A percentile compares a stretch with the other conserved stretches of the same genome.
Evolutionary conservation across 2,329 filamentous ascomycete species (phyloP).

Genomic region (Diaporthe eres): DNA sequence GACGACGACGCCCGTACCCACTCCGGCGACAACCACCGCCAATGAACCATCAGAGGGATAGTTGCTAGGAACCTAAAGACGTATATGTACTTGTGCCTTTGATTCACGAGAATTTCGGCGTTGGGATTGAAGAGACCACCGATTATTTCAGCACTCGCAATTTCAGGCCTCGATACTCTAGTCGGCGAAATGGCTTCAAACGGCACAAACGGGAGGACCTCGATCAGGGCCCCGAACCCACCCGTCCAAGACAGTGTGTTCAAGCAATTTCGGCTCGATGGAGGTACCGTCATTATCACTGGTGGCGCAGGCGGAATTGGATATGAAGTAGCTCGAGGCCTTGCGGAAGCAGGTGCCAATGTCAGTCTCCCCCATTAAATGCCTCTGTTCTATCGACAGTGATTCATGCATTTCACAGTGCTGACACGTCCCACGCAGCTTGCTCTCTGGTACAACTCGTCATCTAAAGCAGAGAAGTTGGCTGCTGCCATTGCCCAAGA

Average conservation of each 20-base stretch:
- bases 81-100: slow-evolving; percentile 3
- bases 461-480: slow-evolving; percentile 40
- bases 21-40: background rate
- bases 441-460: slow-evolving; percentile 45
- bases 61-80: background rate
- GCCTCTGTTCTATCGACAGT: background rate
- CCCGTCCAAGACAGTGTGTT: slow-evolving; percentile 42
- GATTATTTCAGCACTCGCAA: background rate
- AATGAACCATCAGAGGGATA: background rate
- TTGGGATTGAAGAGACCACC: background rate
- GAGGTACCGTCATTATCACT: background rate
- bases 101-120: background rate
- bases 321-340: background rate
- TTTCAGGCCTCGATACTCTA: background rate
- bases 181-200: background rate
- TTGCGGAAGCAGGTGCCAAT: background rate
- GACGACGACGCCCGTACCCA: slow-evolving; percentile 1
- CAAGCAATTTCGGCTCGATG: slow-evolving; percentile 30
- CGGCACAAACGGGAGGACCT: slow-evolving; percentile 17
- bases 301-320: background rate
- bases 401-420: background rate
- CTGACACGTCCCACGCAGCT: slow-evolving; percentile 39
- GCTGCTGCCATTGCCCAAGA: slow-evolving; percentile 41
- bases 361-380: background rate
- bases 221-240: slow-evolving; percentile 40